Base-by-base conservation (phyloP, 2,329 filamentous ascomycete genomes). In the Tolypocladium sp. region DNA sequence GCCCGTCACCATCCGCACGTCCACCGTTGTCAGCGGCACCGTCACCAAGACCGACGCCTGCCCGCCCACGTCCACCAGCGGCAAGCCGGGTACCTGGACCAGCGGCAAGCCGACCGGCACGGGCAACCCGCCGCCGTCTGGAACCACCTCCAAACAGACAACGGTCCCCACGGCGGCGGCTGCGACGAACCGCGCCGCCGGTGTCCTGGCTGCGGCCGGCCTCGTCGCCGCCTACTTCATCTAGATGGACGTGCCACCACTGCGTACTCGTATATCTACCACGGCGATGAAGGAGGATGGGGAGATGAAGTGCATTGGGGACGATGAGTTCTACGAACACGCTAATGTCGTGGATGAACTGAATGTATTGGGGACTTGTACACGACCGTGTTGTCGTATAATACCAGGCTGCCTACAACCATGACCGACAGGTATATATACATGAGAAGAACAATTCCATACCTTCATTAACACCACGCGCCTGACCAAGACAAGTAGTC, bases 161-260 rank as follows among this genome's bases (percentile, higher is more conserved):
- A 46, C 46, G 30, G 22, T 35, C 22, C 69, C 67, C 46, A 65
- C 70, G 55, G 64, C 63, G 25, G 71, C 62, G 53, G 68, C 69
- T 13, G 66, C 62, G 35, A 61, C 63, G 59, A 74, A 73, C 64
- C 63, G 63, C 7, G 70, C 67, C 46, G 71, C 70, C 37, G 59
- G 53, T 8, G 27, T 56, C 35, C 17, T 76, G 30, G 77, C 72
- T 8, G 67, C 71, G 15, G 66, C 74, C 30, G 78, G 76, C 27
- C 59, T 77, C 38, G 63, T 73, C 12, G 76, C 70, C 54, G 76
- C 69, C 58, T 76, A 71, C 64, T 67, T 80, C 59, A 60, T 81
- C 57, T 81, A 74, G 74, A 55, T 27, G 13, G 4, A 22, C 7
- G 46, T 22, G 25, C 12, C 44, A 46, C 4, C 10, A 1, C 12